Conservation (phyloP, 176 grass and related monocot species). For the Triticum monococcum region DNA sequence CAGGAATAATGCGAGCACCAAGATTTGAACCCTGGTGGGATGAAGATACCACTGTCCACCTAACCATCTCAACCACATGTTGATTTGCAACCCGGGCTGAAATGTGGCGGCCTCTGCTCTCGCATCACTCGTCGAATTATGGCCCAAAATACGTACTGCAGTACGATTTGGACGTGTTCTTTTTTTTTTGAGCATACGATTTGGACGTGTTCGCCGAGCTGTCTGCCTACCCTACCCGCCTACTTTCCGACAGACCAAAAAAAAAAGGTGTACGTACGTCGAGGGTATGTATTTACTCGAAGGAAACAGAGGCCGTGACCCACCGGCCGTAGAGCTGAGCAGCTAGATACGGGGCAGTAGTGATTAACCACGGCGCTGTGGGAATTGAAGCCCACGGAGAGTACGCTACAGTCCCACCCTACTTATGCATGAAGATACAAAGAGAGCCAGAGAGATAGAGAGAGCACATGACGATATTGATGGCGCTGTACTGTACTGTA, state of each 20-base stretch:
- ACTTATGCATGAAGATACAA: background rate
- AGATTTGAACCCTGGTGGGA: no score
- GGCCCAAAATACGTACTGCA: background rate
- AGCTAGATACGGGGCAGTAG: background rate
- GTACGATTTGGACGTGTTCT: background rate
- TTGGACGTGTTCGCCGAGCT: background rate
- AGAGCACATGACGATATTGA: constrained; percentile 14
- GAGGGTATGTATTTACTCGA: background rate
- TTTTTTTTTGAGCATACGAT: no score
- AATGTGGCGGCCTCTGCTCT: background rate
- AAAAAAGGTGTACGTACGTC: background rate
- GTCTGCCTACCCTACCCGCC: background rate
- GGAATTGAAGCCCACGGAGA: background rate
- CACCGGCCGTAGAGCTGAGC: background rate
- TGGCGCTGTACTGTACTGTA: background rate
- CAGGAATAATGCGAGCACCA: no score
- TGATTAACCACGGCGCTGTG: background rate
- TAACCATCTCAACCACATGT: no score
- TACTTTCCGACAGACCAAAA: background rate
- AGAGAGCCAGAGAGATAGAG: background rate
- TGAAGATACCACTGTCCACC: no score
- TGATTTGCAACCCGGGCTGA: background rate
- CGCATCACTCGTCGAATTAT: background rate
- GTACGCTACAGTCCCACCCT: background rate
- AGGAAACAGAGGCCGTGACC: background rate